Percentiles rank a stretch among this genome's conserved stretches.
phyloP scores from a whole-genome alignment of 2,329 filamentous ascomycete genomes.

The Zymoseptoria tritici region DNA sequence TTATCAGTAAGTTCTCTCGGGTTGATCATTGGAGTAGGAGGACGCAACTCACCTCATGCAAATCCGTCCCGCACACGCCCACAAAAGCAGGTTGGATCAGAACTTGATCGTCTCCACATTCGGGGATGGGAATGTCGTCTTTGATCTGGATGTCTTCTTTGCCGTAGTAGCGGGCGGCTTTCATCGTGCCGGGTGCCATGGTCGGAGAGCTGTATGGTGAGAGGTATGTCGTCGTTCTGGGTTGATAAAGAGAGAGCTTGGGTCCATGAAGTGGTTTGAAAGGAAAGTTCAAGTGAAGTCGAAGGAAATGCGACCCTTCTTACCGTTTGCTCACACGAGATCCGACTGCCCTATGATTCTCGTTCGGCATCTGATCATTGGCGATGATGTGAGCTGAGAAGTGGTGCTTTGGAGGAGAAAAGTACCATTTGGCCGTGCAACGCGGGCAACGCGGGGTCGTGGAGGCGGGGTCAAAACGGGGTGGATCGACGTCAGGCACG shows the following conservation, averaged over 20 bases:
- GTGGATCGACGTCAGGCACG: neutral
- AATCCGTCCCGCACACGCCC: conserved; percentile 45
- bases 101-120: conserved; percentile 46
- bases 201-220: neutral
- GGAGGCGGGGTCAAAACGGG: neutral
- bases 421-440: neutral
- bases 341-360: neutral
- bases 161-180: conserved; percentile 49
- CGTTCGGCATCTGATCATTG: neutral
- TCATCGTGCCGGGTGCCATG: conserved; percentile 33
- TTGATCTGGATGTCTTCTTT: conserved; percentile 50
- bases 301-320: neutral
- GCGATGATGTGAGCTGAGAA: neutral
- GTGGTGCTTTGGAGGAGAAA: neutral
- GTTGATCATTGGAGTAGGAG: conserved; percentile 31
- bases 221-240: neutral
- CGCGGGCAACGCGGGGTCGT: neutral
- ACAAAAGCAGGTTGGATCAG: conserved; percentile 39
- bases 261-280: neutral
- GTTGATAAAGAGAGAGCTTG: neutral
- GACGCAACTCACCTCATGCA: conserved; percentile 29
- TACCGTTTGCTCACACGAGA: neutral
- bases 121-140: conserved; percentile 40
- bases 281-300: neutral
- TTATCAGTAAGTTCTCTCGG: conserved; percentile 14